phyloP scores from a whole-genome alignment of 257 asterid genomes.

The Rehmannia glutinosa region DNA sequence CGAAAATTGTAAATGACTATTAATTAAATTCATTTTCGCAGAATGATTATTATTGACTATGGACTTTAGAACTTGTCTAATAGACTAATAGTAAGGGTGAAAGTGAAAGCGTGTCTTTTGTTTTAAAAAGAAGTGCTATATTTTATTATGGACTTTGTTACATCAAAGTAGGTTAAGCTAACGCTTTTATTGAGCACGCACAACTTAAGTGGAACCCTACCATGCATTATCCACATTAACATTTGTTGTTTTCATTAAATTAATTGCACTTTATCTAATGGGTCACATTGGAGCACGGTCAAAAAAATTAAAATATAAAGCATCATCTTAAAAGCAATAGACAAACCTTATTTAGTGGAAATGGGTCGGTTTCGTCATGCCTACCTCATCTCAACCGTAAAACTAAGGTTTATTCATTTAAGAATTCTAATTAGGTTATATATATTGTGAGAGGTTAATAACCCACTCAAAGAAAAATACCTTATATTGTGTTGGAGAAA shows the following conservation, averaged over 20 bases:
- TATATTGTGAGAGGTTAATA: too few relatives aligned
- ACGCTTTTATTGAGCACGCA: conserved; percentile 12
- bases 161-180: conserved; percentile 18
- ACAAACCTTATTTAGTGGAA: conserved; percentile 43
- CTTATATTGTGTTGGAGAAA: too few relatives aligned
- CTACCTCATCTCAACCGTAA: conserved; percentile 20
- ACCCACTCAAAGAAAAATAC: too few relatives aligned
- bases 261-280: conserved; percentile 21
- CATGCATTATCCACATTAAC: conserved; percentile 14
- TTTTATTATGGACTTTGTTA: conserved; percentile 12
- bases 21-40: too few relatives aligned
- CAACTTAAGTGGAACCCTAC: conserved; percentile 25
- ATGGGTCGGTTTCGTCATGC: conserved; percentile 52
- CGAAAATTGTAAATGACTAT: not conserved
- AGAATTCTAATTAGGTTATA: not conserved
- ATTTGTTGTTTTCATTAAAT: conserved; percentile 3
- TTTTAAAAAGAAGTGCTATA: conserved; percentile 15
- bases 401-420: not conserved
- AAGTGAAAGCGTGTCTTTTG: not conserved
- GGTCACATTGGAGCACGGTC: conserved; percentile 28
- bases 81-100: not conserved
- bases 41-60: not conserved
- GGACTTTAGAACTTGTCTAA: not conserved
- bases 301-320: not conserved
- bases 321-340: conserved; percentile 31